Evolutionary conservation across 345 rosid genomes (phyloP), one percentile per base, ranked within the genome.

Genomic region (Eucalyptus melliodora): DNA sequence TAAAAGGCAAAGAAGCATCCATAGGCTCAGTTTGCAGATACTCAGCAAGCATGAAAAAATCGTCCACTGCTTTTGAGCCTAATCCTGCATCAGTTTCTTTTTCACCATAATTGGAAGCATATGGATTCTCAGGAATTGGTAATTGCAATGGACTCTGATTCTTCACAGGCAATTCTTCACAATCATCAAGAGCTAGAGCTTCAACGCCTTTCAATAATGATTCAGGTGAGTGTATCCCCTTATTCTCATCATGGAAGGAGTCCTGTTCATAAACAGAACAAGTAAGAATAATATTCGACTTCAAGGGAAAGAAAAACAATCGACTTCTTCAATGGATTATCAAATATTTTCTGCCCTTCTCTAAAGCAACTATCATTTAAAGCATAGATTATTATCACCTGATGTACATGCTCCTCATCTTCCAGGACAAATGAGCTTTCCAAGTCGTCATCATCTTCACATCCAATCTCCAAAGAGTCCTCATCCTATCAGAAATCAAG

Each of bases 101-200:
- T 47, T 90, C 90, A 40, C 56, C 88, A 53, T n/a, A 51, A 60
- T 55, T 30, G 40, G 91, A 90, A 87, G 50, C 87, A 40, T 86
- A 62, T 67, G 44, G 37, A 80, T 86, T 51, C 65, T 86, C 69
- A 50, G 90, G 92, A 89, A 88, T 56, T 9, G 91, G 77, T 16
- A 91, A 89, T 87, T 92, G 93, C 81, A 88, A 87, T 40, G 92
- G 89, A 83, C 90, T 91, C 89, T 92, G 94, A 80, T 40, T 91
- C 86, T 90, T 90, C 24, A 47, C 77, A 87, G 87, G 44, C 59
- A 87, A 83, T 83, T 88, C 95, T 19, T 90, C 89, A 91, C 90
- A 89, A 87, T 94, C 96, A 89, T 92, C 90, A 89, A 91, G 87
- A 90, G 91, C 90, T 26, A 92, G 86, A 59, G 93, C 91, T 49